Percentiles rank a stretch among this genome's conserved stretches.
Evolutionary conservation across 108 stramenopile genomes (phyloP).

Genomic region (Chaetoceros tenuissimus): DNA sequence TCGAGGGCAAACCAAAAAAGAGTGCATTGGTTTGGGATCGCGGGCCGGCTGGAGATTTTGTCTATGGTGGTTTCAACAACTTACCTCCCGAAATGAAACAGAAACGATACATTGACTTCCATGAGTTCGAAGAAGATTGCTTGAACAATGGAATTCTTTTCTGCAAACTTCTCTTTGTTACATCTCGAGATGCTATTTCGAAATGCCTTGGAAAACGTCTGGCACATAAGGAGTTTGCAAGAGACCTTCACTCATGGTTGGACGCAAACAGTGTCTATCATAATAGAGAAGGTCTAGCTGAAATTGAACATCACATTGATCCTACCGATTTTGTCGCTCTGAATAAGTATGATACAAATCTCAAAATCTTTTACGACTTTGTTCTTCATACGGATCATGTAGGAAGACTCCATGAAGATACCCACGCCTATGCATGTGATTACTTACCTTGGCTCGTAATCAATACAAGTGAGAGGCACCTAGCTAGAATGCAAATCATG

Average conservation of each 20-base stretch:
- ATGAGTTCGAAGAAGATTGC: slow-evolving; percentile 47
- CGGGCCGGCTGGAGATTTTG: slow-evolving; percentile 43
- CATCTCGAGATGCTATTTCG: slow-evolving; percentile 60
- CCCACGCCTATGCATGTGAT: slow-evolving; percentile 4
- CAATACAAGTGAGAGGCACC: slow-evolving; percentile 39
- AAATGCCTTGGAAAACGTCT: slow-evolving; percentile 62
- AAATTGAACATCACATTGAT: slow-evolving; percentile 63
- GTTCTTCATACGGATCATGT: slow-evolving; percentile 48
- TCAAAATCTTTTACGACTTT: slow-evolving; percentile 44
- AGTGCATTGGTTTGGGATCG: slow-evolving; percentile 52
- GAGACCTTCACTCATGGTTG: slow-evolving; percentile 54
- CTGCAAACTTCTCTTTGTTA: slow-evolving; percentile 60
- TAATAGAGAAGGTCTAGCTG: slow-evolving; percentile 41
- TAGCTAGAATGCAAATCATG: slow-evolving; percentile 50
- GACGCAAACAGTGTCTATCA: slow-evolving; percentile 31
- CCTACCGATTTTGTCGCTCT: slow-evolving; percentile 77
- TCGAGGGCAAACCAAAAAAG: slow-evolving; percentile 13
- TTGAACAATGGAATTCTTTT: slow-evolving; percentile 50
- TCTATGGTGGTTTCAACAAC: slow-evolving; percentile 41
- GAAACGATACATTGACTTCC: slow-evolving; percentile 54
- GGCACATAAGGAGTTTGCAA: slow-evolving; percentile 70
- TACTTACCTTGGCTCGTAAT: slow-evolving; percentile 37
- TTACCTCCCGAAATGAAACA: slow-evolving; percentile 23
- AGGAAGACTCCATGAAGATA: slow-evolving; percentile 17
- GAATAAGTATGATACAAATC: slow-evolving; percentile 58